These are phyloP conservation scores for Lipomyces orientalis DNA, from an alignment of 805 yeast genomes.

Conservation along the genomic window DNA sequence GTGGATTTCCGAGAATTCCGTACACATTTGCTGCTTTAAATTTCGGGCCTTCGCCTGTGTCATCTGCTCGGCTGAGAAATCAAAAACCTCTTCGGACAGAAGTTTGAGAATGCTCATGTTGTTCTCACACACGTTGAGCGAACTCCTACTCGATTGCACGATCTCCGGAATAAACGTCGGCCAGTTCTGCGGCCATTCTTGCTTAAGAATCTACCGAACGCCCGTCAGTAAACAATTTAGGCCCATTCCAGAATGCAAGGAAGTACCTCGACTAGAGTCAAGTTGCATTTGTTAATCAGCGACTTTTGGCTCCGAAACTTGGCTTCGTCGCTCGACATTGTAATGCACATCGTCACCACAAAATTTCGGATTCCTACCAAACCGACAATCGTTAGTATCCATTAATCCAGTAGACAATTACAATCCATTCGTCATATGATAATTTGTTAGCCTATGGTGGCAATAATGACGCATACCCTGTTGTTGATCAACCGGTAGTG, in stretches of 20 bases:
- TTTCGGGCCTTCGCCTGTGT: conserved; percentile 91
- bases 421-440: background rate
- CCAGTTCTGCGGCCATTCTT: conserved; percentile 99
- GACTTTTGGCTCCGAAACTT: conserved; percentile 75
- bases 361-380: conserved; percentile 83
- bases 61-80: conserved; percentile 92
- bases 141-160: conserved; percentile 79
- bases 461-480: conserved; percentile 44
- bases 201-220: conserved; percentile 74
- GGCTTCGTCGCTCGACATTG: conserved; percentile 83
- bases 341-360: conserved; percentile 89
- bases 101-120: conserved; percentile 91
- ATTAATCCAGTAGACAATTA: background rate
- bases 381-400: background rate
- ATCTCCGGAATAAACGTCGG: conserved; percentile 95
- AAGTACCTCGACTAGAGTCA: conserved; percentile 69
- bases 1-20: conserved; percentile 91
- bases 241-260: background rate
- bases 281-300: conserved; percentile 87
- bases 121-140: conserved; percentile 94
- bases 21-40: conserved; percentile 80
- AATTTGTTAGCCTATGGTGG: background rate
- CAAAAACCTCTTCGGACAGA: conserved; percentile 94
- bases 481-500: conserved; percentile 85
- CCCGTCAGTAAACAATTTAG: background rate